Conservation (phyloP, 1,284 basidiomycete species). For the Sphagnurus paluster region DNA sequence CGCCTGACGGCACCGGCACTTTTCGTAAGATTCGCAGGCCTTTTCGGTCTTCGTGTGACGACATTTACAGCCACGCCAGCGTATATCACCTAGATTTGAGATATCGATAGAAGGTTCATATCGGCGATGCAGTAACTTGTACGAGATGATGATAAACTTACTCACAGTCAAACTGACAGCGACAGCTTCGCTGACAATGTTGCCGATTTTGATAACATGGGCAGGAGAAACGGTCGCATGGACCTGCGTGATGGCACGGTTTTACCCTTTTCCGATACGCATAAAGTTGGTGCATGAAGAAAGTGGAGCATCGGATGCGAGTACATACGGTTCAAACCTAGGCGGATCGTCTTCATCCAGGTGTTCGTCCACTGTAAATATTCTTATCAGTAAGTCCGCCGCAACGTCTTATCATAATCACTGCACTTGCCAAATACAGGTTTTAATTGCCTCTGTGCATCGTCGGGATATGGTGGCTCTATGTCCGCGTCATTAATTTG, state of each 20-base stretch:
- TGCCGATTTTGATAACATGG: slow-evolving; percentile 30
- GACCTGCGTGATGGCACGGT: slow-evolving; percentile 41
- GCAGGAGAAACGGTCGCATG: slow-evolving; percentile 36
- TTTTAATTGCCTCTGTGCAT: neutral
- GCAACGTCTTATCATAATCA: neutral
- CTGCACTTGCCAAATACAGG: slow-evolving; percentile 1
- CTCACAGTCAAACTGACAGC: slow-evolving; percentile 33
- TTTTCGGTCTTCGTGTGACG: slow-evolving; percentile 4
- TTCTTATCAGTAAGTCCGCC: neutral
- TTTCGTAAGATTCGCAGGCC: slow-evolving; percentile 19
- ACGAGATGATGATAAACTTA: too few species aligned
- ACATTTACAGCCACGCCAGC: slow-evolving; percentile 46
- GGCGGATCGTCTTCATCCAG: slow-evolving; percentile 3
- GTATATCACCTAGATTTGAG: slow-evolving; percentile 35
- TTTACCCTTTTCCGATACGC: too few species aligned
- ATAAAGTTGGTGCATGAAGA: too few species aligned
- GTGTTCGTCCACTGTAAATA: slow-evolving; percentile 4
- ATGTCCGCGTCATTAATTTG: slow-evolving; percentile 9
- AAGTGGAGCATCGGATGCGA: too few species aligned
- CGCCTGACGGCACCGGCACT: slow-evolving; percentile 36
- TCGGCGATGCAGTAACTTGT: too few species aligned
- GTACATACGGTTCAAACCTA: neutral
- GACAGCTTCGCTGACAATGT: slow-evolving; percentile 34
- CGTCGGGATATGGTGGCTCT: neutral
- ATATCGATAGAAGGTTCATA: too few species aligned